phyloP scores from a whole-genome alignment of 257 asterid species.

The Solanum neorickii region DNA sequence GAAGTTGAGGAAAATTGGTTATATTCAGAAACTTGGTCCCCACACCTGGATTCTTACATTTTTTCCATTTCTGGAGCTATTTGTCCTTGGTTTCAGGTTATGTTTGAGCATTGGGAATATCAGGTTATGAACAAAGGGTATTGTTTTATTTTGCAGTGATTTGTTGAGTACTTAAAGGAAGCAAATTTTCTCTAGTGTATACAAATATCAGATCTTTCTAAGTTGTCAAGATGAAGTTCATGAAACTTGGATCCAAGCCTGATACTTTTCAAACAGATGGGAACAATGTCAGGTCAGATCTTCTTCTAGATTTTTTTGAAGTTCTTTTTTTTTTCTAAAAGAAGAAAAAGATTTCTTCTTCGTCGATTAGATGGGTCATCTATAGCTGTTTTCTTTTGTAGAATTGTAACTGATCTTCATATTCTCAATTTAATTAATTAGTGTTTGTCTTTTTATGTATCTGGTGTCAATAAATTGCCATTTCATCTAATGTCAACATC shows the following conservation, averaged over 20 bases:
- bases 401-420: background rate
- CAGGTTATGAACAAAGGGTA: slow-evolving; percentile 13
- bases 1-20: slow-evolving; percentile 27
- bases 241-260: slow-evolving; percentile 99
- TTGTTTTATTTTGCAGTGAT: slow-evolving; percentile 21
- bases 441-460: background rate
- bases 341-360: background rate
- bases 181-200: slow-evolving; percentile 6
- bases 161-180: slow-evolving; percentile 22
- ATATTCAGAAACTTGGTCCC: slow-evolving; percentile 60
- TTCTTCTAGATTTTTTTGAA: background rate
- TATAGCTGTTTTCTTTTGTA: background rate
- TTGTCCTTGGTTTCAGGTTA: slow-evolving; percentile 31
- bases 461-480: background rate
- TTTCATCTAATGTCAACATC: background rate
- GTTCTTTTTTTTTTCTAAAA: background rate
- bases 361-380: background rate
- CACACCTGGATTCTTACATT: slow-evolving; percentile 22
- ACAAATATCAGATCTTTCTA: slow-evolving; percentile 21
- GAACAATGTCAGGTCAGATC: slow-evolving; percentile 62
- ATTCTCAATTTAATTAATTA: background rate
- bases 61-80: slow-evolving; percentile 26
- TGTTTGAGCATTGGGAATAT: slow-evolving; percentile 37
- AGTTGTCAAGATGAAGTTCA: slow-evolving; percentile 79
- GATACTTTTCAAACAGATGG: slow-evolving; percentile 79